Evolutionary conservation across 2,329 filamentous ascomycete genomes (phyloP).

Genomic region (Arachnomyces sp.): DNA sequence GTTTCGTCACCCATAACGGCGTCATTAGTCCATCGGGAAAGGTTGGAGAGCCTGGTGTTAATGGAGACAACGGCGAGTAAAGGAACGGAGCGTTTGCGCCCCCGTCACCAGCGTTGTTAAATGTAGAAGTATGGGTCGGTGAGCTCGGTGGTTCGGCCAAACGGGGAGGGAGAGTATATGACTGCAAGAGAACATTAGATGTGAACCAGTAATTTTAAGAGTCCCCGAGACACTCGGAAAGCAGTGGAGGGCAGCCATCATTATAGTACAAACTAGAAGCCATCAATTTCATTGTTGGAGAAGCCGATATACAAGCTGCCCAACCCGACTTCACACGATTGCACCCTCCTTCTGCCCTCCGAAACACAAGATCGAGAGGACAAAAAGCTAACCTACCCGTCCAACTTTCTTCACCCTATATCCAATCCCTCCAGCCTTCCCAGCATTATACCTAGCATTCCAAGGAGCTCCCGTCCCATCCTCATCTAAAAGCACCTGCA

Average conservation of each 20-base stretch:
- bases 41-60: constrained; percentile 71
- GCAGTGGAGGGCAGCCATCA: background rate
- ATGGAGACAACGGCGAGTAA: constrained; percentile 84
- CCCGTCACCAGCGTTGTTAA: constrained; percentile 36
- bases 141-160: constrained; percentile 54
- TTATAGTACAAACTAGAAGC: background rate
- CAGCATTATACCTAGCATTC: constrained; percentile 49
- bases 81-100: constrained; percentile 49
- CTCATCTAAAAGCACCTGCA: constrained; percentile 56
- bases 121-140: constrained; percentile 41
- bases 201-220: constrained; percentile 2
- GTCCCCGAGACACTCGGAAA: background rate
- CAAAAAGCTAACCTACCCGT: constrained; percentile 58
- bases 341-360: too few relatives aligned
- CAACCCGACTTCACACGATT: constrained; percentile 3
- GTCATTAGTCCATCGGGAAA: constrained; percentile 88
- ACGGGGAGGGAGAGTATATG: constrained; percentile 51
- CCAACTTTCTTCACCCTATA: constrained; percentile 68
- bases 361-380: background rate
- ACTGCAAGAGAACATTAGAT: constrained; percentile 17
- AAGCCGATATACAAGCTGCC: constrained; percentile 16
- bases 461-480: constrained; percentile 60
- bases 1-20: constrained; percentile 75
- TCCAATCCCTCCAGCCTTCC: constrained; percentile 42
- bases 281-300: background rate